Percentiles rank a stretch among this genome's conserved stretches.
Evolutionary conservation across 768 basidiomycete species (phyloP).

Genomic region (Amanita rubescens): DNA sequence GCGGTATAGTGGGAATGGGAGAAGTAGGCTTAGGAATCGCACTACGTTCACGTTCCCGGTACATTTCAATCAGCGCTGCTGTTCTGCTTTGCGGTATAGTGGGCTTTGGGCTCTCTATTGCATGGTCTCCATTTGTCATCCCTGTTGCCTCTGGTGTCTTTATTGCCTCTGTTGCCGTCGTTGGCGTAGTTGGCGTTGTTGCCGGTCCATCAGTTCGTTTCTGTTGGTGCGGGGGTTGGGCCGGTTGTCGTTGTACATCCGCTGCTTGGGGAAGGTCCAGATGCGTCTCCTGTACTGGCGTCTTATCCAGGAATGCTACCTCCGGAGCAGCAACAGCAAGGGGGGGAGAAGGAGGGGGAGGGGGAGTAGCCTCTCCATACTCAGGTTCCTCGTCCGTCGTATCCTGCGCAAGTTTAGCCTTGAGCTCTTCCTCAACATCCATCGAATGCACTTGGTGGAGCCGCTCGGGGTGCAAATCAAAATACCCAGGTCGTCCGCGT

Average conservation of each 20-base stretch:
- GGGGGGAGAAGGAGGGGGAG: no score
- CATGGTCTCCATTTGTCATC: constrained; percentile 11
- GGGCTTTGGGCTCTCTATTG: background rate
- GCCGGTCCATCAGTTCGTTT: no score
- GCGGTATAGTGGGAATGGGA: background rate
- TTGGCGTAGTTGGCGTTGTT: no score
- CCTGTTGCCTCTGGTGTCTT: background rate
- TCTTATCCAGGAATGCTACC: background rate
- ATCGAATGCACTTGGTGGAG: constrained; percentile 25
- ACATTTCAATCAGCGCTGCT: constrained; percentile 79
- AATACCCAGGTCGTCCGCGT: constrained; percentile 56
- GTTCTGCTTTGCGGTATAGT: constrained; percentile 48
- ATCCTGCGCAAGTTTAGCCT: constrained; percentile 28
- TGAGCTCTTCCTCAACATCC: constrained; percentile 29
- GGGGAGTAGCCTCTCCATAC: background rate
- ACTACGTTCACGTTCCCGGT: constrained; percentile 60
- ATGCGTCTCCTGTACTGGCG: background rate
- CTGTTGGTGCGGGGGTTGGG: no score
- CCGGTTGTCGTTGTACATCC: background rate
- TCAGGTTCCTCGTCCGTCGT: constrained; percentile 20
- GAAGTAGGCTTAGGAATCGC: no score
- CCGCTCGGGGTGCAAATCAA: constrained; percentile 74
- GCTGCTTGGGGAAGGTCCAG: background rate
- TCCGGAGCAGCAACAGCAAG: background rate
- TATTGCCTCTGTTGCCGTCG: background rate